Conservation (phyloP, 306 rosid species). For the Vigna reflexopilosa region DNA sequence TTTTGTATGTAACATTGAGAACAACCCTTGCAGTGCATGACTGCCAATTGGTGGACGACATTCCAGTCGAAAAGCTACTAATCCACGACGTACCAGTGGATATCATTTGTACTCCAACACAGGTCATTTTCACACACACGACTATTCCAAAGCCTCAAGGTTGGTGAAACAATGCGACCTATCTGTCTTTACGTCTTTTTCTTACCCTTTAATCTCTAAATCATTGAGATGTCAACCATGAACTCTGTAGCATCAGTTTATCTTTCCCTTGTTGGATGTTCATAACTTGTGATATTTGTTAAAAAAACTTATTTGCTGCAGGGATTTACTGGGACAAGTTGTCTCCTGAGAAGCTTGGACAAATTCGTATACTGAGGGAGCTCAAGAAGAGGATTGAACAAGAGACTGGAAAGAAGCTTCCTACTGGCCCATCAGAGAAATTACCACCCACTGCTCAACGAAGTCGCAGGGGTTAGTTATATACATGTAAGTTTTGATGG, state of each 20-base stretch:
- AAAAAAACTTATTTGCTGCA: conserved; percentile 32
- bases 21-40: conserved; percentile 71
- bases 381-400: conserved; percentile 74
- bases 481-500: conserved; percentile 26
- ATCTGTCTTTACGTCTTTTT: conserved; percentile 2
- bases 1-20: conserved; percentile 5
- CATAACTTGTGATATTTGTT: neutral
- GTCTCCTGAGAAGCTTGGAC: conserved; percentile 90
- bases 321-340: conserved; percentile 96
- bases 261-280: conserved; percentile 20
- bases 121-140: conserved; percentile 71
- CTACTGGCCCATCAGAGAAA: conserved; percentile 79
- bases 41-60: conserved; percentile 86
- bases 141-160: conserved; percentile 91
- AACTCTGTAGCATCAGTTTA: conserved; percentile 19
- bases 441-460: conserved; percentile 83
- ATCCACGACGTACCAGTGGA: conserved; percentile 93
- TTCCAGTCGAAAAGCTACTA: conserved; percentile 78
- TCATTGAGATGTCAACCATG: conserved; percentile 9
- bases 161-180: conserved; percentile 47
- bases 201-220: neutral
- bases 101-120: conserved; percentile 88
- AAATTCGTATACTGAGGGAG: conserved; percentile 81
- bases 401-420: conserved; percentile 78
- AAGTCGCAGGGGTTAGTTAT: conserved; percentile 48